Evolutionary conservation across 352 stramenopile genomes (phyloP), one percentile per base, ranked within the genome.

Genomic region (Phytophthora boehmeriae): DNA sequence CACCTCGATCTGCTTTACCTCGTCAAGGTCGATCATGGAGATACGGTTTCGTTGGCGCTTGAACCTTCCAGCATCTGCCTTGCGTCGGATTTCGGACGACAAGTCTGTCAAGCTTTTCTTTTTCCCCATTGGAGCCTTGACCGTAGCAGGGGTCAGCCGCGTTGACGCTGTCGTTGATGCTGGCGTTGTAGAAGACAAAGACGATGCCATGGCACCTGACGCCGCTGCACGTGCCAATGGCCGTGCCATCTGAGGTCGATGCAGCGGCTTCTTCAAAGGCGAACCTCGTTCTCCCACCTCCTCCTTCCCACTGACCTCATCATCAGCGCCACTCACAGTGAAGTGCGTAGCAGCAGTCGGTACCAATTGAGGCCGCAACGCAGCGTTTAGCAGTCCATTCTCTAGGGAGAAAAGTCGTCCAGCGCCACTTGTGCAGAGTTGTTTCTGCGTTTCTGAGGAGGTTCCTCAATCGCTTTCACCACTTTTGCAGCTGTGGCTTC

Each of bases 1-100:
- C 16, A 78, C 85, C 52, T 93, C 84, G 49, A 95, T 95, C 67
- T 95, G 86, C 67, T 95, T 95, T 6, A 95, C 83, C 50, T 95
- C 86, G 19, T 95, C 88, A 28, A 95, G 80, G 54, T 95, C 86
- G 56, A 95, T 95, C 82, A 95, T 90, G 4, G 86, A 95, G 46
- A 95, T 95, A 28, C 86, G 86, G 45, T 75, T 93, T 8, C 86
- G 76, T 59, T 95, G 83, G 32, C 86, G 75, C 70, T 95, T 95
- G 53, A 95, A 95, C 0, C 86, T 73, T 2, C 86, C 86, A 0
- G 83, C 83, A 50, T 95, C 86, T 5, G 86, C 86, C 55, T 95
- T 92, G 17, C 84, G 83, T 45, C 86, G 83, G 53, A 95, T 93
- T 62, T 93, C 84, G 4, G 84, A 92, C 53, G 90, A 76, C 36